Evolutionary conservation across 2,329 filamentous ascomycete genomes (phyloP).

Genomic region (Diplodia seriata): DNA sequence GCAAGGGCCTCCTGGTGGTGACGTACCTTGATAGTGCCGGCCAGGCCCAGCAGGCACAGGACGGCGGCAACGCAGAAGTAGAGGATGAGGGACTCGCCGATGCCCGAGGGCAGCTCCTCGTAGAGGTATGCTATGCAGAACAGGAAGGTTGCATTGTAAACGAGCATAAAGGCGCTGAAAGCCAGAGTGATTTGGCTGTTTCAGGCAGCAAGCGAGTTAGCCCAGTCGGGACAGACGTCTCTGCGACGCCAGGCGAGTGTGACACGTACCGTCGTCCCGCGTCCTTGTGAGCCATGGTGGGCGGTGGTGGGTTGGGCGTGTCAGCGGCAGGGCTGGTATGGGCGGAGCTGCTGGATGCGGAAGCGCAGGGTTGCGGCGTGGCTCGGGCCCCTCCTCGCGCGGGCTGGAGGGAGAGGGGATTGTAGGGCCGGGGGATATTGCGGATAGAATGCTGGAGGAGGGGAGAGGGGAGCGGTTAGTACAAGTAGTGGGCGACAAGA

Average conservation of each 20-base stretch:
- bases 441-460: not conserved
- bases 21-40: conserved; percentile 55
- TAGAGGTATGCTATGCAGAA: conserved; percentile 40
- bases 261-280: conserved; percentile 25
- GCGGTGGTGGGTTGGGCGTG: not conserved
- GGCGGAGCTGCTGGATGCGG: conserved; percentile 28
- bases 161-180: conserved; percentile 33
- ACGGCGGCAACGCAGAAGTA: conserved; percentile 52
- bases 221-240: not conserved
- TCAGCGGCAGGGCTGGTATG: conserved; percentile 16
- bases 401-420: conserved; percentile 1
- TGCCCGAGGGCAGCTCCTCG: conserved; percentile 37
- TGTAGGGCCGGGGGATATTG: not conserved
- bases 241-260: too few species aligned
- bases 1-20: conserved; percentile 9
- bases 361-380: conserved; percentile 5
- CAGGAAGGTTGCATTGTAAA: conserved; percentile 41
- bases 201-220: conserved; percentile 21
- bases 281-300: conserved; percentile 25
- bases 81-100: conserved; percentile 44
- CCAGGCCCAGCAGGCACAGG: conserved; percentile 50
- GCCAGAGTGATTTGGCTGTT: conserved; percentile 33
- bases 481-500: conserved; percentile 14
- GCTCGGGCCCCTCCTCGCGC: conserved; percentile 18
- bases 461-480: not conserved